phyloP scores from a whole-genome alignment of 371 early-diverging fungal species.

The Lichtheimia hyalospora region DNA sequence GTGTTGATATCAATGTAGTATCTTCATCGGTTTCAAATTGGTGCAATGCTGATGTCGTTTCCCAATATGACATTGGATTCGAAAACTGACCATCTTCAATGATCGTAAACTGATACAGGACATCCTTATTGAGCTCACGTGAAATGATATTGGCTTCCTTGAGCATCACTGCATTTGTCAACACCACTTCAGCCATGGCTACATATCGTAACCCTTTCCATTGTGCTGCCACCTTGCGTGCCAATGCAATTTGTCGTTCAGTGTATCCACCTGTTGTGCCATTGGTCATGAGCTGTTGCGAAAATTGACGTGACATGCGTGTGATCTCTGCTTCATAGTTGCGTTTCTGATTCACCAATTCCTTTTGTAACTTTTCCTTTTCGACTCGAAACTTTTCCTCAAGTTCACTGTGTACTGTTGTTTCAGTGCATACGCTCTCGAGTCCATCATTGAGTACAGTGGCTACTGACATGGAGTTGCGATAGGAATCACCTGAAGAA shows the following conservation, averaged over 20 bases:
- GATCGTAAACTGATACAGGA: slow-evolving; percentile 79
- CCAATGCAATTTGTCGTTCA: slow-evolving; percentile 23
- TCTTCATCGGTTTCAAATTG: slow-evolving; percentile 62
- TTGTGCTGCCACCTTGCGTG: slow-evolving; percentile 14
- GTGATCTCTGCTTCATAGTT: slow-evolving; percentile 60
- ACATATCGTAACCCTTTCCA: slow-evolving; percentile 71
- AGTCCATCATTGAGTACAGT: slow-evolving; percentile 37
- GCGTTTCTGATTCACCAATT: slow-evolving; percentile 41
- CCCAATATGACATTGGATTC: slow-evolving; percentile 63
- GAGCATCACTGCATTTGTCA: slow-evolving; percentile 67
- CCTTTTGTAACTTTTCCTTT: slow-evolving; percentile 55
- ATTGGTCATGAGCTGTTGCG: slow-evolving; percentile 4
- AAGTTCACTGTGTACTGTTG: slow-evolving; percentile 31
- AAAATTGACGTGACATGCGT: slow-evolving; percentile 42
- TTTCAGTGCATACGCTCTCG: slow-evolving; percentile 43
- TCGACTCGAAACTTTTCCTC: slow-evolving; percentile 57
- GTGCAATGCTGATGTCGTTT: slow-evolving; percentile 51
- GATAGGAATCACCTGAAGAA: slow-evolving; percentile 8
- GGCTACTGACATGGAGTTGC: slow-evolving; percentile 2
- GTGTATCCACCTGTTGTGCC: slow-evolving; percentile 20
- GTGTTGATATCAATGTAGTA: slow-evolving; percentile 26
- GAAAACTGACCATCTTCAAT: slow-evolving; percentile 54
- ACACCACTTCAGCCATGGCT: slow-evolving; percentile 69
- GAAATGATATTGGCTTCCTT: slow-evolving; percentile 89
- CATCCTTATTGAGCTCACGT: slow-evolving; percentile 74